A percentile compares a stretch with the other conserved stretches of the same genome.
These are phyloP conservation scores for Cercospora canescens DNA, from an alignment of 2,329 filamentous ascomycete genomes.

Conservation along the genomic window DNA sequence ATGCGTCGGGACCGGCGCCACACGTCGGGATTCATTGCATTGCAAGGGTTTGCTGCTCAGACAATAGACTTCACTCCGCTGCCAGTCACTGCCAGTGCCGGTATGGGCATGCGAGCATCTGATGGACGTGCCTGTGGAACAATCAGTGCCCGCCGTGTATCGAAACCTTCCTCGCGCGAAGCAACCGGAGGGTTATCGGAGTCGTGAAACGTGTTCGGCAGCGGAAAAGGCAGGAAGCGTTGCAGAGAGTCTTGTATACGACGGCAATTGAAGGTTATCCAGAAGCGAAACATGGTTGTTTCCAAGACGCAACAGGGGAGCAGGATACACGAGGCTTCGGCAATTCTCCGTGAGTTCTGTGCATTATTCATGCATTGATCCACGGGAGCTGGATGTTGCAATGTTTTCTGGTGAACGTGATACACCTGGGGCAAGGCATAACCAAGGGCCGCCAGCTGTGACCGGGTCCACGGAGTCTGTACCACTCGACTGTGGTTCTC, in stretches of 20 bases:
- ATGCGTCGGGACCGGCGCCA: no score
- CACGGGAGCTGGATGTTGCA: not conserved
- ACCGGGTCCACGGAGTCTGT: not conserved
- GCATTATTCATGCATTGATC: not conserved
- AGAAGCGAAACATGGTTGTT: not conserved
- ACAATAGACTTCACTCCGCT: no score
- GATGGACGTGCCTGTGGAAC: no score
- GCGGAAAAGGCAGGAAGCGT: not conserved
- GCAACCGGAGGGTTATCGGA: not conserved
- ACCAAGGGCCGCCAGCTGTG: not conserved
- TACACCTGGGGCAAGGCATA: not conserved
- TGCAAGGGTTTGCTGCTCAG: no score
- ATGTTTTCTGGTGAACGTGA: not conserved
- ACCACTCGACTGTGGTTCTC: not conserved
- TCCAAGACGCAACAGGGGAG: not conserved
- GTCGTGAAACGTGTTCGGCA: not conserved
- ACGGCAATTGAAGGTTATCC: not conserved
- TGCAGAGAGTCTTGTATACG: not conserved
- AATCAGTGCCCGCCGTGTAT: no score
- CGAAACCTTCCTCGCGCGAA: no score
- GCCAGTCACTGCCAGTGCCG: no score
- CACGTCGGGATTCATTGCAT: no score
- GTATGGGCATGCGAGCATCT: no score
- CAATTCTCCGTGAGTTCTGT: not conserved
- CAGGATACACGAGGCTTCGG: not conserved